Evolutionary conservation across 176 grass and related monocot species (phyloP).

Genomic region (Eragrostis curvula): DNA sequence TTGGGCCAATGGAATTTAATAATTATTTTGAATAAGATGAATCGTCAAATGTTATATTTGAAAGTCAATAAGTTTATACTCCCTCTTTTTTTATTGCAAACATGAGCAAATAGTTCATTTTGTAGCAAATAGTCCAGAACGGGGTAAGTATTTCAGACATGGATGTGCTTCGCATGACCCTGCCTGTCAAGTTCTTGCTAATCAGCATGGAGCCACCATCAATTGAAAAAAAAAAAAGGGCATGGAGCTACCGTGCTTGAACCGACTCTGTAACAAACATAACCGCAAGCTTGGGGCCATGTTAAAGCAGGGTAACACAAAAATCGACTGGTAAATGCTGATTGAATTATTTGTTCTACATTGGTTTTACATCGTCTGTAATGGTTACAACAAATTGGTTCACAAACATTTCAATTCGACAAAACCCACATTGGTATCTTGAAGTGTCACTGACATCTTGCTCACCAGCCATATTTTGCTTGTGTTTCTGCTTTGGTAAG

Average conservation of each 20-base stretch:
- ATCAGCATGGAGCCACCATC: no score
- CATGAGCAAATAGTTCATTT: no score
- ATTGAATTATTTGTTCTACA: not conserved
- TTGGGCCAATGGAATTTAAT: not conserved
- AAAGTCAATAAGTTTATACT: no score
- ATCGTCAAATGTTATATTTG: no score
- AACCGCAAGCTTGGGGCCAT: not conserved
- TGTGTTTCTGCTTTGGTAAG: constrained; percentile 97
- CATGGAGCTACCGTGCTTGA: not conserved
- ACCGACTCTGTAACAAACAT: not conserved
- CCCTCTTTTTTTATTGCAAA: no score
- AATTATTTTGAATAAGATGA: no score
- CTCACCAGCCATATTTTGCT: constrained; percentile 96
- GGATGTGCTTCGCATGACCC: no score
- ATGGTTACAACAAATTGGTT: not conserved
- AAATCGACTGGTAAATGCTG: not conserved
- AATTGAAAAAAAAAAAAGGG: not conserved
- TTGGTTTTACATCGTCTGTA: not conserved
- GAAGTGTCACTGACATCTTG: not conserved
- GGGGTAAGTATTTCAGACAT: no score
- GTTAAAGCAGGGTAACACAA: not conserved
- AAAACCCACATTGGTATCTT: not conserved
- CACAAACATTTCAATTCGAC: not conserved
- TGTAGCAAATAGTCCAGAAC: no score
- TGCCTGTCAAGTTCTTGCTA: no score